phyloP scores from a whole-genome alignment of 2,329 filamentous ascomycete species.

The Ophiostoma novo-ulmi region DNA sequence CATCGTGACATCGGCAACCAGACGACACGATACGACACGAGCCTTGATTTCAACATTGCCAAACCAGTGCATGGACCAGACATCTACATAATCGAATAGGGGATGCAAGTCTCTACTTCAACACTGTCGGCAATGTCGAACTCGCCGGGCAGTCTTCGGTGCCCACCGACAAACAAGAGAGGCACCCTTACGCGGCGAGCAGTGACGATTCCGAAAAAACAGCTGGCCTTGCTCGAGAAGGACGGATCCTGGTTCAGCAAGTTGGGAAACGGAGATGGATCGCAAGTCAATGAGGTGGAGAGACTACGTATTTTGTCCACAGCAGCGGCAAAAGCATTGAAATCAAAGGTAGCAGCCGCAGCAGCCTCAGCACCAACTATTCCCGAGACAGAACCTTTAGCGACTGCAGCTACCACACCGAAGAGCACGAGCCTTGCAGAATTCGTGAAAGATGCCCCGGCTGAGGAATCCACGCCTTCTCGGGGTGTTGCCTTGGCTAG shows the following conservation, averaged over 20 bases:
- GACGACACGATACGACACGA: background rate
- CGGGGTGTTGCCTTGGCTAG: too few relatives aligned
- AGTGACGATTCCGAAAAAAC: constrained; percentile 38
- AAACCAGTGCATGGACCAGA: background rate
- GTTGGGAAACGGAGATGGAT: background rate
- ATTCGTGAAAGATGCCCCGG: background rate
- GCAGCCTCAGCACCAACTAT: background rate
- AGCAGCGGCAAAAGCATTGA: background rate
- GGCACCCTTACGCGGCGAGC: constrained; percentile 30
- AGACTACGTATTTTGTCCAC: background rate
- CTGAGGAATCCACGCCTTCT: background rate
- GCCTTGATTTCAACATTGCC: background rate
- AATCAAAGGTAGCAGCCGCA: background rate
- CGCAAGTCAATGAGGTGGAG: background rate
- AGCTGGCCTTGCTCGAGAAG: constrained; percentile 36
- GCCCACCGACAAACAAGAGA: constrained; percentile 1
- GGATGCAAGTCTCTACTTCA: background rate
- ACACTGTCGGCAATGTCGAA: background rate
- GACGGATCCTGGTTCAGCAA: constrained; percentile 24
- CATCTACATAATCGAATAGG: background rate
- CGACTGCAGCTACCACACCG: background rate
- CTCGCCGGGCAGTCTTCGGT: background rate
- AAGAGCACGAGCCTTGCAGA: background rate
- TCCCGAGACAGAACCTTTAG: background rate
- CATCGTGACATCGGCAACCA: background rate